These are phyloP conservation scores for Babesia divergens DNA, from an alignment of 169 alveolate species.

Conservation along the genomic window DNA sequence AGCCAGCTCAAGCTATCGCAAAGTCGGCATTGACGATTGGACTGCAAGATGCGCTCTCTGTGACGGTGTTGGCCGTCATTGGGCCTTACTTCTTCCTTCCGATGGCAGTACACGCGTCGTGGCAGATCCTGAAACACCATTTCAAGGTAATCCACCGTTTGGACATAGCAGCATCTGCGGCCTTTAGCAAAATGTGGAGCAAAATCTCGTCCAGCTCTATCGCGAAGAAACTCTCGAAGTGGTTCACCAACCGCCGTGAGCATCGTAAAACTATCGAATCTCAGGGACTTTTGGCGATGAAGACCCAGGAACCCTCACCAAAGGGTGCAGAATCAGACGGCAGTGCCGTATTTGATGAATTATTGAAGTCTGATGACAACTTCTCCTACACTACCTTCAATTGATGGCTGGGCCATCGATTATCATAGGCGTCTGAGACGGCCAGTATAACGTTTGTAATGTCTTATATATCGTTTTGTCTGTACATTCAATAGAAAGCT, in stretches of 20 bases:
- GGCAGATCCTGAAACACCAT: slow-evolving; percentile 73
- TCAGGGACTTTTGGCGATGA: slow-evolving; percentile 26
- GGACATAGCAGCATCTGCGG: slow-evolving; percentile 68
- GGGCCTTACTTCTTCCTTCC: slow-evolving; percentile 76
- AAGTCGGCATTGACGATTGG: slow-evolving; percentile 59
- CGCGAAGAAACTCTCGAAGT: slow-evolving; percentile 51
- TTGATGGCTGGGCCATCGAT: slow-evolving; percentile 38
- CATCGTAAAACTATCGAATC: slow-evolving; percentile 61
- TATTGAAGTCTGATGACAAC: slow-evolving; percentile 19
- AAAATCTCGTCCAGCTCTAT: slow-evolving; percentile 61
- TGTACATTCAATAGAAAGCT: too few species aligned
- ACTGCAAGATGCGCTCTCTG: slow-evolving; percentile 72
- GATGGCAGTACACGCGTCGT: slow-evolving; percentile 73
- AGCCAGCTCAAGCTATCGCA: slow-evolving; percentile 53
- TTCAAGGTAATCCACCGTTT: slow-evolving; percentile 74
- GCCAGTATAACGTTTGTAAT: slow-evolving; percentile 8
- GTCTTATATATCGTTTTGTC: too few species aligned
- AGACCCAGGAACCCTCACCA: background rate
- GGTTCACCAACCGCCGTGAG: slow-evolving; percentile 64
- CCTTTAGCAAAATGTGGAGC: slow-evolving; percentile 68
- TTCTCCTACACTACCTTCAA: slow-evolving; percentile 18
- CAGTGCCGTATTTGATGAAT: slow-evolving; percentile 12
- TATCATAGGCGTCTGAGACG: background rate
- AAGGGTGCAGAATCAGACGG: background rate
- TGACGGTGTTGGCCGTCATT: slow-evolving; percentile 71